phyloP scores from a whole-genome alignment of 495 filamentous ascomycete species.

The Choiromyces venosus region DNA sequence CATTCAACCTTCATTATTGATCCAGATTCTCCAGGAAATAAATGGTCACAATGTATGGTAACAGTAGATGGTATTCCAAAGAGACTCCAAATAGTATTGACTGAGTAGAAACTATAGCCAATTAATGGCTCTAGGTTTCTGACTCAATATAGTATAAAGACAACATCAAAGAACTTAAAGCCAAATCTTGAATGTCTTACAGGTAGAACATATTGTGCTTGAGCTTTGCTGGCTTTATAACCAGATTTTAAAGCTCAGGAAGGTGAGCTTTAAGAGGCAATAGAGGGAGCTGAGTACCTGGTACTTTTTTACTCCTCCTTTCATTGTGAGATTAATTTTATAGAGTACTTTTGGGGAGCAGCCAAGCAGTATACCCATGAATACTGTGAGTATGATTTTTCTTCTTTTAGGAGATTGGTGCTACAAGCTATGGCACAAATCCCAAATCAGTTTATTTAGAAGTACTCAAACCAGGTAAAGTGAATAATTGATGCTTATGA shows the following conservation, averaged over 20 bases:
- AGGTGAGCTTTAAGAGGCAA: neutral
- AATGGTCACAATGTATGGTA: neutral
- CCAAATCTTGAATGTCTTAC: too few relatives aligned
- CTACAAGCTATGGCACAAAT: neutral
- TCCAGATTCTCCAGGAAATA: too few relatives aligned
- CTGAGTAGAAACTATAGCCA: too few relatives aligned
- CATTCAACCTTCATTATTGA: too few relatives aligned
- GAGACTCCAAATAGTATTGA: neutral
- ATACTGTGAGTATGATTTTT: constrained; percentile 1
- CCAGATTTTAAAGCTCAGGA: constrained; percentile 2
- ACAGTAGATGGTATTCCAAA: neutral
- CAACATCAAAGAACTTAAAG: too few relatives aligned
- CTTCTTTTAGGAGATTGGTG: neutral
- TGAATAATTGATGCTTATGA: neutral
- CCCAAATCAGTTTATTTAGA: neutral
- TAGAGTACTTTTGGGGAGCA: constrained; percentile 4
- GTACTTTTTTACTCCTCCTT: constrained; percentile 11
- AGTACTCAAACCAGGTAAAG: neutral
- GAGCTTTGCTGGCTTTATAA: neutral
- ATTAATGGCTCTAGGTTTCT: too few relatives aligned
- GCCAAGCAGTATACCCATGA: neutral
- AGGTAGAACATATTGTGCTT: neutral
- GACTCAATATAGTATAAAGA: neutral
- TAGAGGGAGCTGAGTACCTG: too few relatives aligned
- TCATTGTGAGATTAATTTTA: constrained; percentile 12